Evolutionary conservation across 345 rosid species (phyloP), one percentile per base, ranked within the genome.

Genomic region (Pistacia integerrima): DNA sequence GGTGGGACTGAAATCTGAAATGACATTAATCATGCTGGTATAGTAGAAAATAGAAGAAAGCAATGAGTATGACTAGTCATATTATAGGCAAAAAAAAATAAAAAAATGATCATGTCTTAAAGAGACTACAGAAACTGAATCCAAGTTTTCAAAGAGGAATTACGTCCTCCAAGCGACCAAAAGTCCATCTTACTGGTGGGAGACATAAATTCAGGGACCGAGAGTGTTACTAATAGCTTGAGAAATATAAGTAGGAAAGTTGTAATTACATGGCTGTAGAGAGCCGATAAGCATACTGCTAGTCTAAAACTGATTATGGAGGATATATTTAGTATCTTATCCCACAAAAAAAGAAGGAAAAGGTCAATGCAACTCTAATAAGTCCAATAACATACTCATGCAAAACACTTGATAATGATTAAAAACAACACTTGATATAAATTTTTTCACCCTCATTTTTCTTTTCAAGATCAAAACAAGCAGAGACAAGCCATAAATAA

Each of bases 91-190:
- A 36, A 36, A 48, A 67, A 25, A 67, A 68, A 38, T 0, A 25
- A 25, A 25, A 25, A 25, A 36, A 36, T 2, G 5, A 25, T 49
- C 7, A 16, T 35, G 48, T 36, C 38, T 49, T 25, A 49, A 49
- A 49, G 9, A 16, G 9, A 67, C 58, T 14, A 20, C 9, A 67
- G 33, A 35, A 44, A 3, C 30, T 41, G 0, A 1, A 68, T 25
- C 72, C 72, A 1, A 68, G 25, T 22, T 68, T 68, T 49, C 7
- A 25, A 22, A 68, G 41, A 49, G 72, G 57, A 49, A 25, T 67
- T 36, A 22, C 1, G 8, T 1, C 4, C 12, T 44, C 6, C 10
- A 10, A 25, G n/a, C 25, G 4, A 46, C 52, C 35, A 67, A 11
- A 11, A 52, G 14, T 11, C 56, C 17, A 52, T 52, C 56, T 12